Evolutionary conservation across 1,284 basidiomycete genomes (phyloP).

Genomic region (Naganishia liquefaciens): DNA sequence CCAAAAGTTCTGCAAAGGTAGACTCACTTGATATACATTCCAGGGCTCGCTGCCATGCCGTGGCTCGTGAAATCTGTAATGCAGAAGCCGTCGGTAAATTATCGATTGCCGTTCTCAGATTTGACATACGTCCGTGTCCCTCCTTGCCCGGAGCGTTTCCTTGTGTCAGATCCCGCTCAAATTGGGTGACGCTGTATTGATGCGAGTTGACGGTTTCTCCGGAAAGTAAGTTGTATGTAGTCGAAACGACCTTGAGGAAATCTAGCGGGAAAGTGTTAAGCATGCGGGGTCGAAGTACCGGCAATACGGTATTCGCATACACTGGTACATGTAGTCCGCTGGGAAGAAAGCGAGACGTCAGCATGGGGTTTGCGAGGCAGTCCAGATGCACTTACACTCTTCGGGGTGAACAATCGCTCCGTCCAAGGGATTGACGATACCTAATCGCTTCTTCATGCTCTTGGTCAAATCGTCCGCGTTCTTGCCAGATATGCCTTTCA

Average conservation of each 20-base stretch:
- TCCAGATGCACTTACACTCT: slow-evolving; percentile 56
- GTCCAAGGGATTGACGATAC: slow-evolving; percentile 80
- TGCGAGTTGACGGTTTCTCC: slow-evolving; percentile 60
- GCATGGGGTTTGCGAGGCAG: background rate
- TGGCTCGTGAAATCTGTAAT: slow-evolving; percentile 67
- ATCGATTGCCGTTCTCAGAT: too few species aligned
- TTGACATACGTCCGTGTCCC: slow-evolving; percentile 61
- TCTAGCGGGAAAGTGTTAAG: slow-evolving; percentile 52
- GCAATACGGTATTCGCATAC: slow-evolving; percentile 34
- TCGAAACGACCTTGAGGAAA: slow-evolving; percentile 96
- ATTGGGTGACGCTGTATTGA: slow-evolving; percentile 93
- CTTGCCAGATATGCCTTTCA: slow-evolving; percentile 62
- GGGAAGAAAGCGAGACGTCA: slow-evolving; percentile 44
- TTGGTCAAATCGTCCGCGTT: slow-evolving; percentile 55
- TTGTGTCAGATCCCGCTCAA: slow-evolving; percentile 80
- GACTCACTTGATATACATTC: slow-evolving; percentile 77
- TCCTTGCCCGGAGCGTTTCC: slow-evolving; percentile 61
- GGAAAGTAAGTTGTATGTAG: slow-evolving; percentile 79
- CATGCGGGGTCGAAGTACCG: background rate
- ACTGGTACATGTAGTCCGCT: slow-evolving; percentile 84
- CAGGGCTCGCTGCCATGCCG: slow-evolving; percentile 74
- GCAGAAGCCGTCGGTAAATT: background rate
- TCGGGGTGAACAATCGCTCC: slow-evolving; percentile 63
- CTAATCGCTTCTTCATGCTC: slow-evolving; percentile 73
- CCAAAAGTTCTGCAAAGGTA: background rate